These are phyloP conservation scores for Ephemerocybe angulata DNA, from an alignment of 768 basidiomycete genomes.

Conservation along the genomic window DNA sequence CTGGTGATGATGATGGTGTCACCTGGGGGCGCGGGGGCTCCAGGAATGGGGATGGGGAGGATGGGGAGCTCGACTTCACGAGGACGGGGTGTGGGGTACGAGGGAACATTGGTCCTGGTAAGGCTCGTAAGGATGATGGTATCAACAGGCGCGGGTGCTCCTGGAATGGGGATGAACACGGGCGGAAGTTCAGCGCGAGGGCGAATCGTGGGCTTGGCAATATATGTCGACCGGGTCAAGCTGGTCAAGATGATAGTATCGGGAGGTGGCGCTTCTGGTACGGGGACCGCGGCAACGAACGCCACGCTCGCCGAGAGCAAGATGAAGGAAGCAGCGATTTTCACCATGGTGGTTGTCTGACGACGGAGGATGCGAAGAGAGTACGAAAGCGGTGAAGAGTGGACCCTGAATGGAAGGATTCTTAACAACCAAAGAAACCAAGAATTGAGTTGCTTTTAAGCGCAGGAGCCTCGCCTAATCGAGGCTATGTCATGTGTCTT, in stretches of 20 bases:
- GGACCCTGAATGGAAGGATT: background rate
- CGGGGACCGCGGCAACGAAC: background rate
- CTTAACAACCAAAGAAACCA: background rate
- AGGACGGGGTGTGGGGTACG: background rate
- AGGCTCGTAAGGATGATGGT: conserved; percentile 6
- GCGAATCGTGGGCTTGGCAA: background rate
- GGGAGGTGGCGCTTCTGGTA: background rate
- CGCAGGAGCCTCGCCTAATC: background rate
- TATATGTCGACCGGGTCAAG: background rate
- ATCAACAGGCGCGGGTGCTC: background rate
- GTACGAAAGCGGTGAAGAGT: background rate
- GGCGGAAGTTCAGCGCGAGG: background rate
- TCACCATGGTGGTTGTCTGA: background rate
- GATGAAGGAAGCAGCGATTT: background rate
- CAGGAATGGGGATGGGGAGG: background rate
- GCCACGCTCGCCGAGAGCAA: background rate
- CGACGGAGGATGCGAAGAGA: background rate
- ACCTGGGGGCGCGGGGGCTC: background rate
- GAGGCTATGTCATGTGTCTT: conserved; percentile 2
- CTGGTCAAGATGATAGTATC: background rate
- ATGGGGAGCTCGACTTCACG: background rate
- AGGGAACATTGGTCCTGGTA: background rate
- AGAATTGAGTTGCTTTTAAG: conserved; percentile 4
- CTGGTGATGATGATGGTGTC: conserved; percentile 2
- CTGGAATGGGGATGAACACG: background rate